phyloP scores from a whole-genome alignment of 2,329 filamentous ascomycete genomes.

The Aspergillus sp. region DNA sequence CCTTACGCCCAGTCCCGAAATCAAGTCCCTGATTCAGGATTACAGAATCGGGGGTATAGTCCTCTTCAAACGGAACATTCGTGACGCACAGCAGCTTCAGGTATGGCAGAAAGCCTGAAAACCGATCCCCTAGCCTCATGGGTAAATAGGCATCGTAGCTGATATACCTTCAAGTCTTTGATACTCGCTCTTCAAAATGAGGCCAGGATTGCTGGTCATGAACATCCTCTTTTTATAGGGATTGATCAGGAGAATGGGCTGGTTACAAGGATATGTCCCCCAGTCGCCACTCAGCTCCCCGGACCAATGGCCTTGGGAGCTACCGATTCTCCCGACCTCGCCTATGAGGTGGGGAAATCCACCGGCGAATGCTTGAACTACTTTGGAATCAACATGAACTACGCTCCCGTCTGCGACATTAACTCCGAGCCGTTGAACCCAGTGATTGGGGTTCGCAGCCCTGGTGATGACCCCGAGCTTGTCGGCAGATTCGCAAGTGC shows the following conservation, averaged over 20 bases:
- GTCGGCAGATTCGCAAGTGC: slow-evolving; percentile 35
- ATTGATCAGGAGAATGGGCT: slow-evolving; percentile 40
- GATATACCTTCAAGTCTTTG: slow-evolving; percentile 15
- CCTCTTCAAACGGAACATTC: slow-evolving; percentile 35
- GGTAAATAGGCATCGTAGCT: slow-evolving; percentile 1
- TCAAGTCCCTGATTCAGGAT: slow-evolving; percentile 34
- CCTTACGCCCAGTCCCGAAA: slow-evolving; percentile 28
- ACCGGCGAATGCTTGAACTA: slow-evolving; percentile 31
- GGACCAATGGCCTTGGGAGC: slow-evolving; percentile 39
- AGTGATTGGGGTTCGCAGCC: slow-evolving; percentile 36
- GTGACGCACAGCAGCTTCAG: slow-evolving; percentile 29
- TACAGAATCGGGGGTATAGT: slow-evolving; percentile 35
- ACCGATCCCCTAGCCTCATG: not conserved
- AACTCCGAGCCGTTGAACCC: slow-evolving; percentile 38
- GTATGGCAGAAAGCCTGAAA: slow-evolving; percentile 6
- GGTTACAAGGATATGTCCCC: slow-evolving; percentile 34
- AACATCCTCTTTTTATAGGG: slow-evolving; percentile 34
- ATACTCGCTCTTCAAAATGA: slow-evolving; percentile 30
- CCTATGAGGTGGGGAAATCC: slow-evolving; percentile 26
- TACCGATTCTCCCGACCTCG: slow-evolving; percentile 25
- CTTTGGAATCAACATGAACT: slow-evolving; percentile 40
- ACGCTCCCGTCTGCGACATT: slow-evolving; percentile 37
- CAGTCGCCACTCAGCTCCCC: slow-evolving; percentile 32
- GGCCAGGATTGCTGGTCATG: slow-evolving; percentile 30
- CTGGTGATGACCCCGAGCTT: slow-evolving; percentile 33